Evolutionary conservation across 2,329 filamentous ascomycete genomes (phyloP).

Genomic region (Aspergillus niger): DNA sequence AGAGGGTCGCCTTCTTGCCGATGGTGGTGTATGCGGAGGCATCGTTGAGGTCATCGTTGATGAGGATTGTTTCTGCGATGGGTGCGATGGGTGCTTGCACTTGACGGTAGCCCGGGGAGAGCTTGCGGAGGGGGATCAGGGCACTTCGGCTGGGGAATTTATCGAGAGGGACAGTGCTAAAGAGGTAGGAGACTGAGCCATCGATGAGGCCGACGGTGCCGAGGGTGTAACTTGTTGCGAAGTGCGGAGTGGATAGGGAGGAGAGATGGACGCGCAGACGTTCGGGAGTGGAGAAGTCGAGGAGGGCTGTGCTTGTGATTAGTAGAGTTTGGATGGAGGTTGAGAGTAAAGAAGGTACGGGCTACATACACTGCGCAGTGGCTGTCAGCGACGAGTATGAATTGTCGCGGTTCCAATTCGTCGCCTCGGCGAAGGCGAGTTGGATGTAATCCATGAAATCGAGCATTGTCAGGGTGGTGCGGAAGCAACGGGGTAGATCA

Average conservation of each 20-base stretch:
- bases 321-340: neutral
- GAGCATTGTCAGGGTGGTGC: conserved; percentile 64
- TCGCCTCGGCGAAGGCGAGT: conserved; percentile 81
- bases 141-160: conserved; percentile 69
- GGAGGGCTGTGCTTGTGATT: conserved; percentile 61
- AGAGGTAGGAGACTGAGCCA: conserved; percentile 95
- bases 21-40: conserved; percentile 9
- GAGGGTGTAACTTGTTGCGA: conserved; percentile 90
- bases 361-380: conserved; percentile 69
- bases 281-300: conserved; percentile 84
- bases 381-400: conserved; percentile 85
- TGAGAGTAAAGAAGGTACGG: neutral
- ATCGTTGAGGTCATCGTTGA: conserved; percentile 14
- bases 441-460: conserved; percentile 98
- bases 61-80: conserved; percentile 34
- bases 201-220: conserved; percentile 89
- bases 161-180: conserved; percentile 78
- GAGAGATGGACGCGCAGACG: conserved; percentile 85
- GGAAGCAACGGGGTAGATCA: neutral
- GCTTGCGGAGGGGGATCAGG: conserved; percentile 71
- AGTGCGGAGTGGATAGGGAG: conserved; percentile 87
- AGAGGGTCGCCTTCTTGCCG: conserved; percentile 43
- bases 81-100: conserved; percentile 54
- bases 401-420: conserved; percentile 88
- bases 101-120: conserved; percentile 81